phyloP scores from a whole-genome alignment of 1,284 basidiomycete genomes.

The Leucoagaricus sp. region DNA sequence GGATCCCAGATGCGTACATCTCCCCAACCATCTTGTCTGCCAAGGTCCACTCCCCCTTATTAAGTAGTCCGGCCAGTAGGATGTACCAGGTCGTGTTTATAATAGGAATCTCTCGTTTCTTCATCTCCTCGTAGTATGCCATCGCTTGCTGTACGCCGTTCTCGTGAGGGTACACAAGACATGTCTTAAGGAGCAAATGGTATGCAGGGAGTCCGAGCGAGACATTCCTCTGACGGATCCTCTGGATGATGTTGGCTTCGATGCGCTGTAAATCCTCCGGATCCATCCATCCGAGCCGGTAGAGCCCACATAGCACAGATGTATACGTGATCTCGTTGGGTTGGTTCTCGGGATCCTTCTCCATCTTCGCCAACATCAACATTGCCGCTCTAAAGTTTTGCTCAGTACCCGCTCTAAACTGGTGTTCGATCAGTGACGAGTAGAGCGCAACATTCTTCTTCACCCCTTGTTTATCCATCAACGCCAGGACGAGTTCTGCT shows the following conservation, averaged over 20 bases:
- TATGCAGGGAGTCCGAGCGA: constrained; percentile 65
- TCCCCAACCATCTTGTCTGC: constrained; percentile 62
- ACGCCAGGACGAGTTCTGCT: constrained; percentile 55
- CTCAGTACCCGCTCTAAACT: constrained; percentile 57
- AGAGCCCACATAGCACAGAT: constrained; percentile 60
- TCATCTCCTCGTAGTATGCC: constrained; percentile 69
- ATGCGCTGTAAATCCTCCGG: constrained; percentile 43
- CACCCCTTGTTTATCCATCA: constrained; percentile 77
- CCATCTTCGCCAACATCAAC: constrained; percentile 71
- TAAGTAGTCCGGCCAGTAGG: constrained; percentile 61
- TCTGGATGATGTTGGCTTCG: constrained; percentile 50
- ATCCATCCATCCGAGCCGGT: constrained; percentile 52
- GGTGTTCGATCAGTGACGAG: constrained; percentile 72
- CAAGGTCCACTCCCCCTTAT: constrained; percentile 53
- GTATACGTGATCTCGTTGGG: constrained; percentile 81
- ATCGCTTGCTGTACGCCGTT: constrained; percentile 58
- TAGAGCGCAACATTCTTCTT: constrained; percentile 73
- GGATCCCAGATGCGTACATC: constrained; percentile 46
- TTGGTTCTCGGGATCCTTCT: constrained; percentile 49
- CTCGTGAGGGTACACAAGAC: constrained; percentile 49
- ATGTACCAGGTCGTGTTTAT: constrained; percentile 76
- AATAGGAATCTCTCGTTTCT: constrained; percentile 45
- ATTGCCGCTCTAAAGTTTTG: constrained; percentile 63
- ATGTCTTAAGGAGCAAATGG: constrained; percentile 71
- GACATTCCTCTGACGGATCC: constrained; percentile 60